Evolutionary conservation across 2,329 filamentous ascomycete species (phyloP), one percentile per base, ranked within the genome.

Genomic region (Mycosphaerelloides madeirae): DNA sequence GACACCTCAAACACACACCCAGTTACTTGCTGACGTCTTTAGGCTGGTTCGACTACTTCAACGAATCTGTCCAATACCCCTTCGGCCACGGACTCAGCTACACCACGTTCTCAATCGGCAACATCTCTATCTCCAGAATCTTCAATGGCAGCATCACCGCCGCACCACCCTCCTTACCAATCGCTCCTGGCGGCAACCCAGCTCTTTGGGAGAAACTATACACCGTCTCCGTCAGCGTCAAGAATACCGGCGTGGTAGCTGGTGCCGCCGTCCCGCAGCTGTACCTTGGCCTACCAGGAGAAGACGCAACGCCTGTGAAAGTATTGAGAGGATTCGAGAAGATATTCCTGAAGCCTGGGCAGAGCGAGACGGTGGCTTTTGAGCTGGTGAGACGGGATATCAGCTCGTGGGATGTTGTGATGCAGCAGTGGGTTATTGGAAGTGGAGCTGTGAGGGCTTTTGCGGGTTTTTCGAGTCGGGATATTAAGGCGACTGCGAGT

Each of bases 161-260:
- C 0, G 64, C 85, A 1, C 83, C 81, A 58, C 84, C 85, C 0
- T 29, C 38, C 3, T 63, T 64, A 6, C 19, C 47, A 1, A 47
- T 70, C 58, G 8, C 55, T 44, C 36, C 60, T 53, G 80, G 81
- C 37, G 82, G 82, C 1, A 83, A 86, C 46, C 81, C 81, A 2
- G 76, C 80, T 44, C 70, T 85, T 11, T 85, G 79, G 72, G 75
- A 76, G 33, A 67, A 68, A 0, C 68, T 81, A 44, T 71, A 77
- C 46, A 64, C 66, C 2, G 69, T 73, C 1, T 61, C 66, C 1
- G 75, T 81, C 6, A 72, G 68, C 0, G 64, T 87, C 3, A 74
- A 69, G 33, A 88, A 88, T 61, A 79, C 73, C 0, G 84, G 84
- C n/a, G 66, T 68, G 0, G 57, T 71, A 0, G 61, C 66, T 4